Evolutionary conservation across 2,329 filamentous ascomycete species (phyloP), one percentile per base, ranked within the genome.

Genomic region (Ilyonectria sp.): DNA sequence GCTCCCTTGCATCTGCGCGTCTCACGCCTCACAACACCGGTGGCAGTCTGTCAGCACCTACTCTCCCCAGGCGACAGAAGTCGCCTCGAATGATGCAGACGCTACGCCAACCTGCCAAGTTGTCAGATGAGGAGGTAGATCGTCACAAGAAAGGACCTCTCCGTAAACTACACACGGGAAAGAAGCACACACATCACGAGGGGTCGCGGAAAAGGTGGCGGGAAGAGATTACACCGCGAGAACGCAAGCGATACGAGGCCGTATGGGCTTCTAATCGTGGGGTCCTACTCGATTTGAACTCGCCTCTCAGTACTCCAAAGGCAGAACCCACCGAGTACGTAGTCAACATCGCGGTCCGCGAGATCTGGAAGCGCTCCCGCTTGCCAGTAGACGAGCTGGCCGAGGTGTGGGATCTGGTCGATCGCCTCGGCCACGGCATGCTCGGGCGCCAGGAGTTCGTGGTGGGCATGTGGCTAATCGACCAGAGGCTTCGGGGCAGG

Each of bases 261-360:
- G 88, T 96, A 1, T 96, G 93, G 93, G 93, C 93, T 1, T 93
- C 92, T 47, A 96, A 96, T 74, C 89, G 90, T 55, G 93, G 93
- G 0, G 65, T 90, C 0, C 80, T 89, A 9, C 77, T 87, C 2
- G 74, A 81, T 2, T 23, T 66, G 15, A 69, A 70, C 60, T 67
- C 70, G 6, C 72, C 74, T 17, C n/a, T 60, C 0, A 70, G 66
- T 13, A 69, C 70, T 6, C 69, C 55, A 37, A 64, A 67, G 26
- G 69, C 71, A 26, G 78, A 80, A 8, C 70, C 78, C 4, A 80
- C 80, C 1, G 85, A 89, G 15, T 84, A 87, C 52, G 91, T 95
- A 3, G 85, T 86, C 37, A 92, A 91, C 74, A 81, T 94, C 0
- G 87, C 94, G 7, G 92, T 90, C 2, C 84, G 90, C 21, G 93